Evolutionary conservation across 208 protist genomes (phyloP).

Genomic region (Angomonas ambiguus): DNA sequence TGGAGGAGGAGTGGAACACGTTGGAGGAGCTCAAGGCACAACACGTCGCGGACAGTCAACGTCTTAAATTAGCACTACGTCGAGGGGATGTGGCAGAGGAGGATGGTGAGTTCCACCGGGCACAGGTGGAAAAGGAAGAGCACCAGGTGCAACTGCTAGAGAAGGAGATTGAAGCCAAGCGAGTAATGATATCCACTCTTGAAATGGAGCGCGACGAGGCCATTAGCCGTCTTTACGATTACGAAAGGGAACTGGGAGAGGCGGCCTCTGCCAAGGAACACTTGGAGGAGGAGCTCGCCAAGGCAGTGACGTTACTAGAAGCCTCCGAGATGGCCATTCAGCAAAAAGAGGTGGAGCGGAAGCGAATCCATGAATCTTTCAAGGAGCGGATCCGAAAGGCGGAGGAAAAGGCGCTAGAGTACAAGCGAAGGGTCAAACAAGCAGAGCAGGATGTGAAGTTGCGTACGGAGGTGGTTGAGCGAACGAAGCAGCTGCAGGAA

Average conservation of each 20-base stretch:
- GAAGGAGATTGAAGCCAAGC: conserved; percentile 22
- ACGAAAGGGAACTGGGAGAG: conserved; percentile 22
- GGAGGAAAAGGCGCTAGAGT: conserved; percentile 35
- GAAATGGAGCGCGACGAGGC: conserved; percentile 38
- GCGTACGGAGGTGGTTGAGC: conserved; percentile 21
- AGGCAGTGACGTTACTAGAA: conserved; percentile 37
- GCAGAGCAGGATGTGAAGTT: conserved; percentile 24
- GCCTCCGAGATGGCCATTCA: conserved; percentile 34
- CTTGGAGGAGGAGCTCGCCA: conserved; percentile 41
- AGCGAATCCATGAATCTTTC: conserved; percentile 26
- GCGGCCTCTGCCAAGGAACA: conserved; percentile 21
- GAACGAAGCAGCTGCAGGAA: conserved; percentile 34
- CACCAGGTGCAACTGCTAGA: conserved; percentile 16
- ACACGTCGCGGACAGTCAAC: conserved; percentile 16
- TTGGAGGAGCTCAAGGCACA: conserved; percentile 20
- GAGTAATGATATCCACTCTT: conserved; percentile 22
- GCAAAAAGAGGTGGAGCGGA: conserved; percentile 35
- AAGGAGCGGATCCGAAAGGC: conserved; percentile 36
- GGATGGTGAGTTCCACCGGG: neutral
- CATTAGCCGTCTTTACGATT: conserved; percentile 24
- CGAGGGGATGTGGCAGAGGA: neutral
- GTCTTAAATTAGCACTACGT: conserved; percentile 6
- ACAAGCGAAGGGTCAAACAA: conserved; percentile 33
- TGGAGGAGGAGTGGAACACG: conserved; percentile 29
- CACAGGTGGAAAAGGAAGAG: conserved; percentile 1